A percentile compares a stretch with the other conserved stretches of the same genome.
Conservation (phyloP, 2,329 filamentous ascomycete genomes). For the Penicillium nordicum region DNA sequence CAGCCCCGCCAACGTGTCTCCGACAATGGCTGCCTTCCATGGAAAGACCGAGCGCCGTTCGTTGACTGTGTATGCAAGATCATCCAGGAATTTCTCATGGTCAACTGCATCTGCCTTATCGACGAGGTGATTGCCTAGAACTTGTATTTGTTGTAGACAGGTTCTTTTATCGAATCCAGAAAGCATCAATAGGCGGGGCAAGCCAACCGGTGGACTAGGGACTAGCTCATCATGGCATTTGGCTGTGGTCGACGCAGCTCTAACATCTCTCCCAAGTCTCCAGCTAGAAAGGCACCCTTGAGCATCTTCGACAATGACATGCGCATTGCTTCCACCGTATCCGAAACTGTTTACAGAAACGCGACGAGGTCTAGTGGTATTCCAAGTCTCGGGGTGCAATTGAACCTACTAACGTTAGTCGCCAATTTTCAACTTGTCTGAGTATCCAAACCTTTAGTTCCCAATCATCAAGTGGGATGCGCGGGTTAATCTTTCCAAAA, state of each 20-base stretch:
- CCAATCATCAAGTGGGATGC: conserved; percentile 36
- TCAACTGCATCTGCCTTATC: neutral
- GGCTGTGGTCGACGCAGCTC: neutral
- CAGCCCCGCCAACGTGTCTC: conserved; percentile 4
- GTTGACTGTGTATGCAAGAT: conserved; percentile 25
- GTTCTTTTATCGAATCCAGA: conserved; percentile 24
- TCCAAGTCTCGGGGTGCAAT: conserved; percentile 5
- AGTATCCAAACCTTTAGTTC: conserved; percentile 29
- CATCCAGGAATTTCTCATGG: conserved; percentile 12
- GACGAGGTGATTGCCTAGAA: conserved; percentile 11
- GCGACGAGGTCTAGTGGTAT: conserved; percentile 1
- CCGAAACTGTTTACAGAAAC: conserved; percentile 44
- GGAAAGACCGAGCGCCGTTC: conserved; percentile 16
- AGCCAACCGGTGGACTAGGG: neutral
- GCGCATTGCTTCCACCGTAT: conserved; percentile 48
- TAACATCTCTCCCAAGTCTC: neutral
- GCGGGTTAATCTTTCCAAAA: conserved; percentile 40
- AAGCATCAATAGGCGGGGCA: conserved; percentile 18
- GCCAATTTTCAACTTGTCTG: neutral
- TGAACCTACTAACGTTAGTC: conserved; percentile 9
- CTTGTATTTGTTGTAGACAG: conserved; percentile 11
- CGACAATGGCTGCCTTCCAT: conserved; percentile 17
- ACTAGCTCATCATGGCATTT: neutral
- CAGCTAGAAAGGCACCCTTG: conserved; percentile 7
- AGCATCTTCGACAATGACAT: conserved; percentile 40